Evolutionary conservation across 257 asterid genomes (phyloP), one percentile per base, ranked within the genome.

Genomic region (Leonotis leonurus): DNA sequence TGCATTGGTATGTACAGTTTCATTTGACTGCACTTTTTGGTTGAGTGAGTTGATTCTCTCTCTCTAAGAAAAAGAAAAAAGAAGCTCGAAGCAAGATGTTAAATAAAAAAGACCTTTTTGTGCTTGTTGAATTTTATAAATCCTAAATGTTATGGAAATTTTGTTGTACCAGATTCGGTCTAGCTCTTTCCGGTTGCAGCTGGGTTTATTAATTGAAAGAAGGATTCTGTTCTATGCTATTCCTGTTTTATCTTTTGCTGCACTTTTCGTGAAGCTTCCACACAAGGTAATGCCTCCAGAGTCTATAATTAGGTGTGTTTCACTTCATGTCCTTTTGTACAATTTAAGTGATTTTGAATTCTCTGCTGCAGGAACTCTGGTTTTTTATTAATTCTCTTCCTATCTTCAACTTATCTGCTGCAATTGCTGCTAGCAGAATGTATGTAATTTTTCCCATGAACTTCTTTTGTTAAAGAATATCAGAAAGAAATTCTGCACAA

Each of bases 371-470:
- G 99, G 99, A 92, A 73, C 97, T 92, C 36, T 96, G 99, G 11
- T 92, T 92, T 70, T 83, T 92, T 66, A 83, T 92, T 60, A 71
- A 90, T 82, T 86, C 99, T 73, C 80, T 92, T 75, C 96, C 97
- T 17, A 79, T 92, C 60, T 85, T 92, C 83, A 92, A 89, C 80
- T 77, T 92, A 41, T 86, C 95, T 20, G 99, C 97, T 56, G 96
- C 99, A 43, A 27, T 89, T 77, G 91, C 97, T 70, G 96, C 99
- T 55, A 76, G 76, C 77, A 86, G 99, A 81, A 68, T 92, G 99
- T 92, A 86, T 22, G 86, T 65, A 21, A 22, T 64, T 78, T 69
- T 30, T 22, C 24, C 44, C 24, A 41, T 49, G 55, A 46, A 20
- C 8, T 51, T 13, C 17, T 62, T 20, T 29, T 67, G 22, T 40